Percentiles rank a stretch among this genome's conserved stretches.
Evolutionary conservation across 495 filamentous ascomycete species (phyloP).

Genomic region (Aspergillus homomorphus): DNA sequence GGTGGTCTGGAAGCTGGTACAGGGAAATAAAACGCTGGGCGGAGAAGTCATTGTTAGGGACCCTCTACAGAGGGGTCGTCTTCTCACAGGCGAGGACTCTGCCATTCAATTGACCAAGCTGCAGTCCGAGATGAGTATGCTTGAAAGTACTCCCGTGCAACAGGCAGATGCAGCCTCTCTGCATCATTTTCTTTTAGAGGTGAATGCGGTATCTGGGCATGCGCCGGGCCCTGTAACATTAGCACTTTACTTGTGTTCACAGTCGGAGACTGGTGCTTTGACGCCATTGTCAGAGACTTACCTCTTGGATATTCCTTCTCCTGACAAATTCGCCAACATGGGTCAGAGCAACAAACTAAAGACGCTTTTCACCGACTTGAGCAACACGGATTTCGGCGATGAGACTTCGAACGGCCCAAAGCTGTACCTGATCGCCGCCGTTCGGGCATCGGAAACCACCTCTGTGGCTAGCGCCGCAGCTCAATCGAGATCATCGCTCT

Average conservation of each 20-base stretch:
- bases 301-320: conserved; percentile 71
- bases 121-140: conserved; percentile 92
- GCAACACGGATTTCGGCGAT: conserved; percentile 79
- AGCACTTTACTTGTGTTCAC: conserved; percentile 74
- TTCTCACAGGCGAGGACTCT: conserved; percentile 89
- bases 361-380: conserved; percentile 84
- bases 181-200: conserved; percentile 81
- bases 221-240: conserved; percentile 69
- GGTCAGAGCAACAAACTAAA: conserved; percentile 64
- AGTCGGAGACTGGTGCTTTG: conserved; percentile 56
- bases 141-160: conserved; percentile 70
- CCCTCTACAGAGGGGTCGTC: conserved; percentile 73
- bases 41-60: conserved; percentile 93
- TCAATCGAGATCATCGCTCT: conserved; percentile 29
- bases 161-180: conserved; percentile 67
- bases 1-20: conserved; percentile 92
- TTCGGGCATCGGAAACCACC: conserved; percentile 62
- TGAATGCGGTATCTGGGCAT: conserved; percentile 73
- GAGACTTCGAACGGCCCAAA: conserved; percentile 60
- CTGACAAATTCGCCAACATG: conserved; percentile 59
- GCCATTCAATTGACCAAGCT: conserved; percentile 86
- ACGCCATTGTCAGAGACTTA: conserved; percentile 79
- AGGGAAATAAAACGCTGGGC: conserved; percentile 86
- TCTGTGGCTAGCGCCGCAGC: conserved; percentile 30
- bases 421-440: conserved; percentile 79